Evolutionary conservation across 805 yeast genomes (phyloP), one percentile per base, ranked within the genome.

Genomic region (Schwanniomyces occidentalis): DNA sequence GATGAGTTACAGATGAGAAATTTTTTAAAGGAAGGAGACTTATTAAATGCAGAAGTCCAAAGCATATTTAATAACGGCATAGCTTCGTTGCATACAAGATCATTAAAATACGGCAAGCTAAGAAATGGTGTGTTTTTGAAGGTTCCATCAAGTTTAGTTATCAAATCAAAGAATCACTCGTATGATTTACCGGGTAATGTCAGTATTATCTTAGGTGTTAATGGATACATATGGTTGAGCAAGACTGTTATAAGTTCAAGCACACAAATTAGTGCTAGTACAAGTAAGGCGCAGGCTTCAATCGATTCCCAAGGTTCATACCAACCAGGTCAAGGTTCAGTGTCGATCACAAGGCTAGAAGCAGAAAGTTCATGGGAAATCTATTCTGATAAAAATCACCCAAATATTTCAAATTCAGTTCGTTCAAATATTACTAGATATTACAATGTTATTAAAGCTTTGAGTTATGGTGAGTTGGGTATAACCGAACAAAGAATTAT

Each of bases 1-100:
- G 99, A 93, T 65, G 99, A 93, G 64, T 71, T 93, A 45, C 96
- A 91, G 56, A 93, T 95, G 99, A 76, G 99, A 52, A 78, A 76
- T 48, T 87, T 90, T 52, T 67, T 93, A 48, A 93, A 93, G 56
- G 99, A 95, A 54, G 99, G 99, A 10, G 99, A 93, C 59, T 69
- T 95, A 42, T 69, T 93, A 40, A 93, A 93, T 56, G 96, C 97
- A 27, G 99, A 93, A 61, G 96, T 93, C 12, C 99, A 95, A 64
- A 80, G 86, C 10, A 69, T 90, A 25, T 91, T 77, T 58, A 80
- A 78, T 46, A 96, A 89, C 58, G 99, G 99, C 14, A 77, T 88
- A 44, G 97, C 96, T 0, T 82, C 96, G 1, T 65, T 93, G 41
- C 99, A 93, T 59, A 93, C 99, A 2, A 78, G 99, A 58, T 91